A percentile compares a stretch with the other conserved stretches of the same genome.
phyloP scores from a whole-genome alignment of 1,139 yeast species.

The Saccharomyces pastorianus region DNA sequence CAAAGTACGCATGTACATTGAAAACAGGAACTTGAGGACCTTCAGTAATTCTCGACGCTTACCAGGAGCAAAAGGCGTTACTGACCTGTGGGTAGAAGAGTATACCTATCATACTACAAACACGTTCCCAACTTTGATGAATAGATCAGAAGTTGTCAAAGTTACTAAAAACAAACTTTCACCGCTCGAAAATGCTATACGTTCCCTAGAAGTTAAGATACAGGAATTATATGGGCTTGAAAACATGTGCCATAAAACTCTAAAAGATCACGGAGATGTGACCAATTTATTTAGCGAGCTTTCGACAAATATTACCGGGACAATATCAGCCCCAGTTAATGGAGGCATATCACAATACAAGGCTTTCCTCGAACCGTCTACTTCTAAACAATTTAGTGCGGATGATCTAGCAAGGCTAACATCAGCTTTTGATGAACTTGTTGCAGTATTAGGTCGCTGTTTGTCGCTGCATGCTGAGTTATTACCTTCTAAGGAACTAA shows the following conservation, averaged over 20 bases:
- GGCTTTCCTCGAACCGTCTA: conserved; percentile 43
- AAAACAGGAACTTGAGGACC: conserved; percentile 60
- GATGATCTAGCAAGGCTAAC: conserved; percentile 45
- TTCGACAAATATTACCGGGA: conserved; percentile 74
- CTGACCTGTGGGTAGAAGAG: conserved; percentile 85
- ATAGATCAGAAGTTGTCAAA: conserved; percentile 62
- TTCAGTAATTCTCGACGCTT: conserved; percentile 65
- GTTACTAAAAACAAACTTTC: conserved; percentile 52
- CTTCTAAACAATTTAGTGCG: conserved; percentile 37
- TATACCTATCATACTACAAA: conserved; percentile 67
- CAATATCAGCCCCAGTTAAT: conserved; percentile 87
- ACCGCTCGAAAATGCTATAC: conserved; percentile 79
- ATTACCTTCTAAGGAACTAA: conserved; percentile 45
- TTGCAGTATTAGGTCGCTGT: conserved; percentile 58
- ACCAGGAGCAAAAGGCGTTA: conserved; percentile 66
- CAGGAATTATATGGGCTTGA: conserved; percentile 67
- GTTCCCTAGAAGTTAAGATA: conserved; percentile 58
- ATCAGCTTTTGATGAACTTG: conserved; percentile 62
- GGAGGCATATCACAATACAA: conserved; percentile 88
- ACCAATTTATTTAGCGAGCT: conserved; percentile 53
- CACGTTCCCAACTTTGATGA: conserved; percentile 83
- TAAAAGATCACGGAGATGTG: conserved; percentile 47
- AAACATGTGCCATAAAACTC: conserved; percentile 48
- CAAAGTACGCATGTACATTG: conserved; percentile 55
- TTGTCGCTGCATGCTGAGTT: conserved; percentile 61